These are phyloP conservation scores for Filobasidium wieringae DNA, from an alignment of 768 basidiomycete species.

Conservation along the genomic window DNA sequence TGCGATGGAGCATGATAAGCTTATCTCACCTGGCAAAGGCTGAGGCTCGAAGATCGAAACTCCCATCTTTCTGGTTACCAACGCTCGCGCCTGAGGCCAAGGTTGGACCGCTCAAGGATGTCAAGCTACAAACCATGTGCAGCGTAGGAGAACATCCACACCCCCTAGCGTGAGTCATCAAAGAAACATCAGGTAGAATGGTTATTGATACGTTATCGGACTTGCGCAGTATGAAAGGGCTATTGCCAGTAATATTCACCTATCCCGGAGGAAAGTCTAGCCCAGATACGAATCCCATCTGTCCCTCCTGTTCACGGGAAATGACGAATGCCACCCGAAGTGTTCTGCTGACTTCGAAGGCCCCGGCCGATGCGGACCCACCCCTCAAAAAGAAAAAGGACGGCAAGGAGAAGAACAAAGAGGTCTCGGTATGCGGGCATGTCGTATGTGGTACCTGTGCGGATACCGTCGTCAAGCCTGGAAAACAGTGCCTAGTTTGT, in stretches of 20 bases:
- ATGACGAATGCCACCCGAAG: conserved; percentile 58
- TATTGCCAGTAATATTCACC: conserved; percentile 70
- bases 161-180: conserved; percentile 52
- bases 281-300: conserved; percentile 46
- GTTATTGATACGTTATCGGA: neutral
- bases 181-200: neutral
- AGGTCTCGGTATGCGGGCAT: conserved; percentile 54
- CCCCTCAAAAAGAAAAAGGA: conserved; percentile 20
- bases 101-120: conserved; percentile 57
- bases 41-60: conserved; percentile 69
- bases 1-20: neutral
- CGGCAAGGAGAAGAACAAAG: conserved; percentile 28
- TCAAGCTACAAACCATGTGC: conserved; percentile 81
- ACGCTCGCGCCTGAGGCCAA: conserved; percentile 73
- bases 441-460: conserved; percentile 84
- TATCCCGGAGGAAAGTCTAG: conserved; percentile 37
- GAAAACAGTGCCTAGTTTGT: conserved; percentile 77
- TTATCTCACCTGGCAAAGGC: conserved; percentile 39
- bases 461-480: conserved; percentile 67
- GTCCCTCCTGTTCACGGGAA: conserved; percentile 74
- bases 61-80: conserved; percentile 96
- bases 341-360: conserved; percentile 22
- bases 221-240: conserved; percentile 57
- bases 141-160: conserved; percentile 69
- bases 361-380: conserved; percentile 6